phyloP scores from a whole-genome alignment of 176 grass and related monocot genomes.

The Themeda triandra region DNA sequence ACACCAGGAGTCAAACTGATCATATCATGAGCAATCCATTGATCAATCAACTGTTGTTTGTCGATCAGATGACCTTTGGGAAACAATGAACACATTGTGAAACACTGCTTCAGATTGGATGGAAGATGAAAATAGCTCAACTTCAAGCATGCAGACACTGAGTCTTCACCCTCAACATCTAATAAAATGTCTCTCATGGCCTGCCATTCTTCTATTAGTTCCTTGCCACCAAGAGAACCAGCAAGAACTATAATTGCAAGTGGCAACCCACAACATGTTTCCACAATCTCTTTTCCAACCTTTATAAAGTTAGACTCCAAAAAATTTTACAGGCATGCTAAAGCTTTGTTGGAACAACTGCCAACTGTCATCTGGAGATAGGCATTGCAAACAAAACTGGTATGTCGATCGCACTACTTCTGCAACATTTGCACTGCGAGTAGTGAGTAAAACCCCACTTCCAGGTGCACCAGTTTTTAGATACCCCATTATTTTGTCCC shows the following conservation, averaged over 20 bases:
- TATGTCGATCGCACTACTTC: background rate
- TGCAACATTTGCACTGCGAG: background rate
- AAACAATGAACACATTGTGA: background rate
- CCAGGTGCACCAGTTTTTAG: background rate
- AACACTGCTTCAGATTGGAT: background rate
- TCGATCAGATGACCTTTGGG: background rate
- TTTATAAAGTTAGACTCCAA: background rate
- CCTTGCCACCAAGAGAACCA: background rate
- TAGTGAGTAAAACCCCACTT: background rate
- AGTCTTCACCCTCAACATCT: background rate
- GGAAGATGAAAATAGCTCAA: background rate
- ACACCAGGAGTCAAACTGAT: background rate
- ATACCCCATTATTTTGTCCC: no score
- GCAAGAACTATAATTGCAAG: background rate
- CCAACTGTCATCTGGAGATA: no score
- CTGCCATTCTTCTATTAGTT: background rate
- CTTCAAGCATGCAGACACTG: background rate
- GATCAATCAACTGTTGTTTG: background rate
- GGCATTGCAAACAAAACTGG: background rate
- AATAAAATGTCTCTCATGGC: no score
- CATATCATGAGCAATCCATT: background rate
- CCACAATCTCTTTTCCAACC: background rate
- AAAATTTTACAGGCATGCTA: background rate
- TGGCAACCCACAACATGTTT: slow-evolving; percentile 21
- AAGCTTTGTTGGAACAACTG: background rate